Percentiles rank a stretch among this genome's conserved stretches.
Evolutionary conservation across 345 rosid genomes (phyloP).

Genomic region (Garcia nutans): DNA sequence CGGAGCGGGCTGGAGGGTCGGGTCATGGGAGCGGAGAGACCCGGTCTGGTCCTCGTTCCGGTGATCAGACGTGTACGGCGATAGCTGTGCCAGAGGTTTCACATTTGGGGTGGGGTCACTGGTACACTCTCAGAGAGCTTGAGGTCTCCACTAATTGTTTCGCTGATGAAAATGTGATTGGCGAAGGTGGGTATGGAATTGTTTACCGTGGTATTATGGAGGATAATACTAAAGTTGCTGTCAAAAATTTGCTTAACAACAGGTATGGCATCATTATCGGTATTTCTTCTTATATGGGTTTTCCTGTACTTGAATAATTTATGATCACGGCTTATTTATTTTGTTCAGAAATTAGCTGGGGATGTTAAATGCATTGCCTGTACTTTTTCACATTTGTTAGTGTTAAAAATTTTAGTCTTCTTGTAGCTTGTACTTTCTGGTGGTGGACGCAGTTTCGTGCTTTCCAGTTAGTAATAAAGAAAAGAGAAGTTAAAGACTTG

Average conservation of each 20-base stretch:
- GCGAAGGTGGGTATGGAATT: constrained; percentile 98
- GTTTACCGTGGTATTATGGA: constrained; percentile 77
- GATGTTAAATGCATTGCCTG: neutral
- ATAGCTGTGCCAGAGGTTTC: constrained; percentile 80
- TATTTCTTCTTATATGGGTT: neutral
- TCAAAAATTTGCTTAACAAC: constrained; percentile 89
- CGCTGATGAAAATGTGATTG: constrained; percentile 77
- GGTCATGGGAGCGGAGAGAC: constrained; percentile 51
- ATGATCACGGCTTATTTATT: neutral
- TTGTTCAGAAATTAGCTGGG: neutral
- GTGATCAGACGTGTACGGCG: constrained; percentile 44
- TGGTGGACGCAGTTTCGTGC: constrained; percentile 6
- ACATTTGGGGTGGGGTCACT: constrained; percentile 98
- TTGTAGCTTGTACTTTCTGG: constrained; percentile 11
- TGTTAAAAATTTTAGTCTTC: constrained; percentile 6
- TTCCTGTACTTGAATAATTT: neutral
- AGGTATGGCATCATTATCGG: constrained; percentile 31
- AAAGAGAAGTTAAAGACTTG: neutral
- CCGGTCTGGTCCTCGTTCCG: constrained; percentile 37
- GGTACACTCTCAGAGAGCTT: constrained; percentile 94
- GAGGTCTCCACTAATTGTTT: constrained; percentile 74
- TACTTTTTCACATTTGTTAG: neutral
- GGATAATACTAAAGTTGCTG: constrained; percentile 65
- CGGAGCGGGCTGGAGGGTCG: constrained; percentile 60
- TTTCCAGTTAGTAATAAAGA: neutral